Evolutionary conservation across 164 flowering plant species (phyloP).

Genomic region (Umbellularia californica): DNA sequence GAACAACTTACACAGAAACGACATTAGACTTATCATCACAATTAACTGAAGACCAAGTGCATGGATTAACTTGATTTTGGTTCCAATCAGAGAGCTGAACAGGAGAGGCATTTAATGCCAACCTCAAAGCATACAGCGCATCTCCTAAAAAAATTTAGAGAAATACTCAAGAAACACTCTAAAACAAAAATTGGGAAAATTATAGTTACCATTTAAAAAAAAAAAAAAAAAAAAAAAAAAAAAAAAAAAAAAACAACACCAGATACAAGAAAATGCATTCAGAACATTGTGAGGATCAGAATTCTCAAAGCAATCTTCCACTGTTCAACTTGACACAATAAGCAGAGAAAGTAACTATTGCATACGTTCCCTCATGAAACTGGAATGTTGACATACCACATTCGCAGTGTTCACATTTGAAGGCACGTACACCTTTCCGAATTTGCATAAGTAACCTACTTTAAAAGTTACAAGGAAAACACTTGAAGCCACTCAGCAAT

Average conservation of each 20-base stretch:
- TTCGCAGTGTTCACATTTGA: background rate
- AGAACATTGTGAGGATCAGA: background rate
- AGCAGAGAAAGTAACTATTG: background rate
- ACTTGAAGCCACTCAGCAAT: background rate
- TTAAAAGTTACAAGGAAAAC: background rate
- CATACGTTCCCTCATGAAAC: no score
- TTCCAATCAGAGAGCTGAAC: slow-evolving; percentile 75
- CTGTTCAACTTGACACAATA: background rate
- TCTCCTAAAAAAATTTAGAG: slow-evolving; percentile 46
- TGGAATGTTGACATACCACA: no score
- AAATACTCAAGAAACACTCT: background rate
- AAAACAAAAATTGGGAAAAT: background rate
- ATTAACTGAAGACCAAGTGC: slow-evolving; percentile 74
- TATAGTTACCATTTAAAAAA: background rate
- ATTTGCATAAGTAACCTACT: background rate
- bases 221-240: background rate
- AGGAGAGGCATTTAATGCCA: slow-evolving; percentile 48
- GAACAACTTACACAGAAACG: slow-evolving; percentile 48
- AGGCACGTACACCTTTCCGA: background rate
- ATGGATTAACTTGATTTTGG: slow-evolving; percentile 69
- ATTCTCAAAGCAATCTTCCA: background rate
- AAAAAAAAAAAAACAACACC: background rate
- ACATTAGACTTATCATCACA: slow-evolving; percentile 38
- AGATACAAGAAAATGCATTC: background rate
- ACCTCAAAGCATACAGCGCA: slow-evolving; percentile 56